Conservation (phyloP, 108 stramenopile genomes). For the Fragilaria crotonensis region DNA sequence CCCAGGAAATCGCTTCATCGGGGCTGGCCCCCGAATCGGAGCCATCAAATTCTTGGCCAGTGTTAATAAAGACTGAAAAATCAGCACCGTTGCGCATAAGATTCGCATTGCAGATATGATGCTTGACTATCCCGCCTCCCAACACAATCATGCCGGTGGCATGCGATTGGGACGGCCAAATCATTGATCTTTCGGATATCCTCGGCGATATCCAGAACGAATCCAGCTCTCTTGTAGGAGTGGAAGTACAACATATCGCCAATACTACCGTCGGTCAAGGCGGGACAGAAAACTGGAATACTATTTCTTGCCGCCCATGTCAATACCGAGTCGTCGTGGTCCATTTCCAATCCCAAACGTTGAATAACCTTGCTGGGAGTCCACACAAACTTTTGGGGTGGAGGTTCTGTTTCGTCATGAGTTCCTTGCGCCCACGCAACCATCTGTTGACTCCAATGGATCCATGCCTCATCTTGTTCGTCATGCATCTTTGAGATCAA, state of each 20-base stretch:
- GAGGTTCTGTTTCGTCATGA: constrained; percentile 14
- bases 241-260: constrained; percentile 99
- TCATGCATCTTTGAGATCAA: constrained; percentile 92
- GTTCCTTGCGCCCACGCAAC: constrained; percentile 8
- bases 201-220: constrained; percentile 88
- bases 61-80: constrained; percentile 97
- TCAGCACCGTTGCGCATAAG: constrained; percentile 99
- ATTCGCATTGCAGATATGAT: constrained; percentile 99
- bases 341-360: constrained; percentile 91
- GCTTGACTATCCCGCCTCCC: constrained; percentile 98
- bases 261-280: constrained; percentile 96
- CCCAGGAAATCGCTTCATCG: constrained; percentile 98
- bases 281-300: constrained; percentile 99
- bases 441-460: constrained; percentile 41
- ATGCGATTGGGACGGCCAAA: constrained; percentile 81
- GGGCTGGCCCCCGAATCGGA: constrained; percentile 96
- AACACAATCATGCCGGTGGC: constrained; percentile 96
- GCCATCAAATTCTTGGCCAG: constrained; percentile 97
- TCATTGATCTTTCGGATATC: constrained; percentile 97
- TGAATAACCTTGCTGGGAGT: constrained; percentile 94
- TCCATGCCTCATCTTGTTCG: constrained; percentile 81
- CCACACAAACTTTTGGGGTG: constrained; percentile 55
- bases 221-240: constrained; percentile 96
- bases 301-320: constrained; percentile 96
- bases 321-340: constrained; percentile 90